These are phyloP conservation scores for Tylopilus orsonianus DNA, from an alignment of 1,284 basidiomycete genomes.

Conservation along the genomic window DNA sequence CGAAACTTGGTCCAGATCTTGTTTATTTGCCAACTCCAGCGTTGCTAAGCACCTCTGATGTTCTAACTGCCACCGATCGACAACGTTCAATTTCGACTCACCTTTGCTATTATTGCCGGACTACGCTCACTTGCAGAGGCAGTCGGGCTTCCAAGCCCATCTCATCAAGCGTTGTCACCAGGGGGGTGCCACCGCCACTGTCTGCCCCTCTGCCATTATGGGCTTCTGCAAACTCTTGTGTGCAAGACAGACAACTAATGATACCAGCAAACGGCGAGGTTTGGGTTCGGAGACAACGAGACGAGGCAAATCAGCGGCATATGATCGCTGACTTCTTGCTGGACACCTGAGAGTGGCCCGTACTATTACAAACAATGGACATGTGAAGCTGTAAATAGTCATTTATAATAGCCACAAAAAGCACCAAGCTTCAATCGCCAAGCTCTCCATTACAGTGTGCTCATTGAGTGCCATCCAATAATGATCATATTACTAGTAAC, in stretches of 20 bases:
- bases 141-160: slow-evolving; percentile 40
- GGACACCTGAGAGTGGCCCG: slow-evolving; percentile 11
- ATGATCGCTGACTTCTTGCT: slow-evolving; percentile 40
- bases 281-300: slow-evolving; percentile 24
- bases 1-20: slow-evolving; percentile 19
- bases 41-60: slow-evolving; percentile 11
- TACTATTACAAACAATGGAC: no score
- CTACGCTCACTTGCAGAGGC: slow-evolving; percentile 65
- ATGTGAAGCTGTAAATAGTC: no score
- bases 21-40: slow-evolving; percentile 8
- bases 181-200: neutral
- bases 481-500: slow-evolving; percentile 6
- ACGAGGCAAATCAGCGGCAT: slow-evolving; percentile 32
- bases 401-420: no score
- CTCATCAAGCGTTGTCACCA: neutral
- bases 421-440: neutral
- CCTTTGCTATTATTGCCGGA: slow-evolving; percentile 77
- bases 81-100: slow-evolving; percentile 43
- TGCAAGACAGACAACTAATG: slow-evolving; percentile 2
- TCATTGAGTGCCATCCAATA: slow-evolving; percentile 1
- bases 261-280: slow-evolving; percentile 15
- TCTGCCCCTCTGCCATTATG: slow-evolving; percentile 40
- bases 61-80: slow-evolving; percentile 19
- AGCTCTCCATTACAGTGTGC: neutral
- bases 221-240: slow-evolving; percentile 22